phyloP scores from a whole-genome alignment of 176 grass and related monocot species.

The Juncus inflexus region DNA sequence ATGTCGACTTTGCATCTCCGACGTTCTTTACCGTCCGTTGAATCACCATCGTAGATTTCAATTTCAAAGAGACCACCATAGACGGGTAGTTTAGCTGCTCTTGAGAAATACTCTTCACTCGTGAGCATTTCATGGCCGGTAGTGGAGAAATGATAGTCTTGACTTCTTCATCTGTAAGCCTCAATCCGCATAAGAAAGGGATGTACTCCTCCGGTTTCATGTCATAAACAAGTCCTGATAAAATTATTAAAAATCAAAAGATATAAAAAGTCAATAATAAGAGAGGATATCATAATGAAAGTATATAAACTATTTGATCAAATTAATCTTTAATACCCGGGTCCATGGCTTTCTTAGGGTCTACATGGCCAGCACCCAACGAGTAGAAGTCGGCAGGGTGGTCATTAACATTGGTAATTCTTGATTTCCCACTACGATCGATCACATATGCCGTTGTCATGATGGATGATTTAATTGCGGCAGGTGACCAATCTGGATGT shows the following conservation, averaged over 20 bases:
- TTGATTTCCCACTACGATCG: slow-evolving; percentile 7
- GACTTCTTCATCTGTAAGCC: slow-evolving; percentile 3
- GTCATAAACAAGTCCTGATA: slow-evolving; percentile 25
- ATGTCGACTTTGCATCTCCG: slow-evolving; percentile 6
- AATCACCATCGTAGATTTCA: background rate
- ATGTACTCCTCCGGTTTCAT: slow-evolving; percentile 14
- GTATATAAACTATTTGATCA: too few relatives aligned
- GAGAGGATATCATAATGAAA: too few relatives aligned
- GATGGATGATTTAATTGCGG: slow-evolving; percentile 34
- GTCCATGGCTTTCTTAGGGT: slow-evolving; percentile 24
- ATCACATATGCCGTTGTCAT: slow-evolving; percentile 26
- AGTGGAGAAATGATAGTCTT: background rate
- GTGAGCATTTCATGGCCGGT: slow-evolving; percentile 10
- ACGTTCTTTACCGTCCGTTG: slow-evolving; percentile 35
- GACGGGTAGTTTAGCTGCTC: slow-evolving; percentile 37
- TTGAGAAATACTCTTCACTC: slow-evolving; percentile 15
- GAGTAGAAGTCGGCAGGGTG: slow-evolving; percentile 12
- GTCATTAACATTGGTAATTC: background rate
- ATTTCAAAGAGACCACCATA: background rate
- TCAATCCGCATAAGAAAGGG: slow-evolving; percentile 15
- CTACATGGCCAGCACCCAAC: slow-evolving; percentile 34
- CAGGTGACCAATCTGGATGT: slow-evolving; percentile 34
- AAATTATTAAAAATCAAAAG: too few relatives aligned
- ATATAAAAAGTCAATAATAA: too few relatives aligned
- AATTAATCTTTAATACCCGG: slow-evolving; percentile 2